Base-by-base conservation (phyloP, 2,329 filamentous ascomycete genomes). In the Fusarium duplospermum region DNA sequence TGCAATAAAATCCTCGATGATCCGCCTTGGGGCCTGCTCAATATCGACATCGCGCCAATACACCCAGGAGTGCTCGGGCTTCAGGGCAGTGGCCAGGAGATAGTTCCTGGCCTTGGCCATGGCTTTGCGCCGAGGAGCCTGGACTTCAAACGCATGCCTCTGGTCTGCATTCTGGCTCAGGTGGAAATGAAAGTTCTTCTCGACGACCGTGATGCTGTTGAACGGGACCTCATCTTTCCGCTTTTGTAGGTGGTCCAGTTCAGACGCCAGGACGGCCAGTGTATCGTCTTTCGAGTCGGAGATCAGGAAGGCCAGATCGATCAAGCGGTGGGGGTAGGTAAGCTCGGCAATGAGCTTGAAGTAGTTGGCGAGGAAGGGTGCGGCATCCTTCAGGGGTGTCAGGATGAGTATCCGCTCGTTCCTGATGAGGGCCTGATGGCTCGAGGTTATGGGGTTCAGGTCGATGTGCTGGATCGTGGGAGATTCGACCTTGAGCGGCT, bases 1-100 rank as follows among this genome's bases (percentile, higher is more conserved):
- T 22, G 94, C 94, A 78, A 97, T 93, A 77, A 99, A 97, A 80
- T 99, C 96, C 85, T 99, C 95, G 36, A 99, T 87, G 70, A 99
- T 97, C 80, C 90, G 92, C 73, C 89, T 89, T 2, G 96, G 94
- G 81, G 93, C 97, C 80, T 99, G 95, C 56, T 94, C 91, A 77
- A 99, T 98, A 83, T 99, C 96, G 59, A 98, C 95, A 82, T 99
- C 96, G 69, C 96, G 91, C 96, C 96, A 99, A 83, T 98, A 98
- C 10, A 98, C 95, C 96, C 96, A 99, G 10, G 95, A 96, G 82
- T 99, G 96, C 71, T 98, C 95, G 0, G 95, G 91, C 86, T 97
- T 97, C 78, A 99, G 82, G 4, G 96, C 93, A 0, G 94, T 88
- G 35, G 91, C 90, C 2, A 99, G 89, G 22, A 99, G 88, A 83